Base-by-base conservation (phyloP, 768 basidiomycete genomes). In the Macrolepiota albuminosa region DNA sequence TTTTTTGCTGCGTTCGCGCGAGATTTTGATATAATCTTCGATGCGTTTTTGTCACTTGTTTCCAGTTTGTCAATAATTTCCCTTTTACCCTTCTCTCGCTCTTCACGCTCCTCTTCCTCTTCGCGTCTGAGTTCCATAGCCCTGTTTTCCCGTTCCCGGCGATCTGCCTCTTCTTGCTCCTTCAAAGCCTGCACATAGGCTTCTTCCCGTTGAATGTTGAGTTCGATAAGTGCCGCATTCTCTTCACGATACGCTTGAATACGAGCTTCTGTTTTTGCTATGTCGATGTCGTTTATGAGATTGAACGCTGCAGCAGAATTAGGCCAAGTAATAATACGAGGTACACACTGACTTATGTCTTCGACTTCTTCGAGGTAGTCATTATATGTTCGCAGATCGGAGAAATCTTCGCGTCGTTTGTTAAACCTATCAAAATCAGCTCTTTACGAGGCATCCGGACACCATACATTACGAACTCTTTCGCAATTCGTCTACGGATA, bases 341-440 rank as follows among this genome's bases (percentile, higher is more conserved):
- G 49, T 64, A 47, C 46, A 52, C 18, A 66, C 73, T 54, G 46
- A 77, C 81, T 77, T 64, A 98, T 88, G 67, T 97, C 93, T 74
- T 99, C 96, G 2, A 95, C 94, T 71, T 93, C 86, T 72, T 99
- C 95, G 11, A 99, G 82, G 70, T 98, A 98, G 70, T 98, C 91
- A 67, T 99, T 97, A 73, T 95, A 98, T 16, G 84, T 79, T 11
- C 83, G 80, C 45, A 92, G 77, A 69, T 88, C 86, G 0, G 75
- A 73, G 70, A 99, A 99, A 72, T 99, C 97, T 57, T 95, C 92
- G 45, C 86, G 77, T 34, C 88, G 83, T 74, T 98, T 98, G 73
- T 98, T 98, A 72, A 98, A 98, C 65, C 95, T 98, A 42, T 33
- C 8, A 24, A 21, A 50, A 58, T 59, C 64, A 48, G 37, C 39